These are phyloP conservation scores for Sphenostylis stenocarpa DNA, from an alignment of 306 rosid genomes.

Conservation along the genomic window DNA sequence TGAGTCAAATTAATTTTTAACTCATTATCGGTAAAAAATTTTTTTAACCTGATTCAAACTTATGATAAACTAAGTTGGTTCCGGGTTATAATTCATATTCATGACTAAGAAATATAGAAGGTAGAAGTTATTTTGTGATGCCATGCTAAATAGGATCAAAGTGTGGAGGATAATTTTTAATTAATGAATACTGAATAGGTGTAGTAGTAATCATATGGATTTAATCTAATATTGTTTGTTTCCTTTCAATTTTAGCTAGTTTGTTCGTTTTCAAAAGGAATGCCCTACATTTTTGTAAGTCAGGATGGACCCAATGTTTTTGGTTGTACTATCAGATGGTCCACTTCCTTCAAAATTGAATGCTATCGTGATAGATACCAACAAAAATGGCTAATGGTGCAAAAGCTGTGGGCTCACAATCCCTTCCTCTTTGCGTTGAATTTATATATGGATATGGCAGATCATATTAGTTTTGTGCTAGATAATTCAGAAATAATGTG, in stretches of 20 bases:
- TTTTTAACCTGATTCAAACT: too few species aligned
- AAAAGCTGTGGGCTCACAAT: background rate
- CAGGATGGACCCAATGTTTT: conserved; percentile 18
- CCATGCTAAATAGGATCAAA: background rate
- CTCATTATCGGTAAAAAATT: too few species aligned
- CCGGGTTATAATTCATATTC: too few species aligned
- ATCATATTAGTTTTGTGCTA: background rate
- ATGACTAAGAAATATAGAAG: too few species aligned
- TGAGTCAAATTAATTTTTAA: too few species aligned
- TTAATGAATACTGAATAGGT: background rate
- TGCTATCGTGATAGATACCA: conserved; percentile 9
- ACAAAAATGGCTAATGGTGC: background rate
- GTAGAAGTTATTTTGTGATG: background rate
- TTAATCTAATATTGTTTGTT: background rate
- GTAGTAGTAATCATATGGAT: background rate
- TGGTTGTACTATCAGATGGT: background rate
- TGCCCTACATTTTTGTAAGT: background rate
- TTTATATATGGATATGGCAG: background rate
- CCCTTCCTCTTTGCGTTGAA: background rate
- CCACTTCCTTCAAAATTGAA: conserved; percentile 15
- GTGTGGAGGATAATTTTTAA: background rate
- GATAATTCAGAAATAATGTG: conserved; percentile 4
- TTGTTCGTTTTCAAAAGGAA: conserved; percentile 6
- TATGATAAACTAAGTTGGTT: too few species aligned
- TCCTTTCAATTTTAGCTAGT: background rate